A percentile compares a stretch with the other conserved stretches of the same genome.
phyloP scores from a whole-genome alignment of 2,329 filamentous ascomycete genomes.

The Fusarium sp. region DNA sequence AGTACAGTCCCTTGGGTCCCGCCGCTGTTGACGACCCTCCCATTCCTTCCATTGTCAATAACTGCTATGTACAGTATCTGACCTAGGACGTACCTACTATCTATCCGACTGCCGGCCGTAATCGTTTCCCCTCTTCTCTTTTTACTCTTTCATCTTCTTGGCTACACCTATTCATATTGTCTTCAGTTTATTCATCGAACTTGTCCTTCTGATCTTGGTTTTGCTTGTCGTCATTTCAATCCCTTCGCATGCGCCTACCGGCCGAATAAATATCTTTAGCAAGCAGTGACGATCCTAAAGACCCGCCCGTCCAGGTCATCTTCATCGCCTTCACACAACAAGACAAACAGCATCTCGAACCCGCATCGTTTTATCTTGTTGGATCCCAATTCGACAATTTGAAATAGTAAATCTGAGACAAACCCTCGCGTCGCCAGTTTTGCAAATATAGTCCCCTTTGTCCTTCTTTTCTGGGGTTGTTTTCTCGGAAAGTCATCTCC shows the following conservation, averaged over 20 bases:
- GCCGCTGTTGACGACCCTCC: not conserved
- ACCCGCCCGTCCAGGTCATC: not conserved
- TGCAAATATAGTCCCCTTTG: slow-evolving; percentile 26
- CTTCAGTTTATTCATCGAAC: slow-evolving; percentile 6
- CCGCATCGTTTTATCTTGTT: slow-evolving; percentile 19
- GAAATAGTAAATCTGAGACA: slow-evolving; percentile 2
- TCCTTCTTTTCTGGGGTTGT: slow-evolving; percentile 4
- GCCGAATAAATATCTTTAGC: slow-evolving; percentile 22
- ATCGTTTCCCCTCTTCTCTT: slow-evolving; percentile 36
- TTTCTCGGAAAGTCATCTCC: slow-evolving; percentile 8
- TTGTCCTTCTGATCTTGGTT: slow-evolving; percentile 15
- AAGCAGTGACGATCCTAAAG: slow-evolving; percentile 33
- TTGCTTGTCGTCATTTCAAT: slow-evolving; percentile 11
- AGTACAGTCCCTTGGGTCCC: no score
- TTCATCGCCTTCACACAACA: not conserved
- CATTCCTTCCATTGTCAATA: slow-evolving; percentile 17
- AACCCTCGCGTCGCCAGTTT: not conserved
- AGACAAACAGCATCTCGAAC: not conserved
- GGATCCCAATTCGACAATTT: not conserved
- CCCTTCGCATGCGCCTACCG: slow-evolving; percentile 21
- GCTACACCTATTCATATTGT: slow-evolving; percentile 18
- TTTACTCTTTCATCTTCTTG: slow-evolving; percentile 22
- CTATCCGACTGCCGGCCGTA: slow-evolving; percentile 34
- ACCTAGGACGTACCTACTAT: not conserved
- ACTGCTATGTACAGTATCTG: not conserved